Percentiles rank a stretch among this genome's conserved stretches.
Evolutionary conservation across 192 early-diverging fungal species (phyloP).

Genomic region (Lunasporangiospora selenospora): DNA sequence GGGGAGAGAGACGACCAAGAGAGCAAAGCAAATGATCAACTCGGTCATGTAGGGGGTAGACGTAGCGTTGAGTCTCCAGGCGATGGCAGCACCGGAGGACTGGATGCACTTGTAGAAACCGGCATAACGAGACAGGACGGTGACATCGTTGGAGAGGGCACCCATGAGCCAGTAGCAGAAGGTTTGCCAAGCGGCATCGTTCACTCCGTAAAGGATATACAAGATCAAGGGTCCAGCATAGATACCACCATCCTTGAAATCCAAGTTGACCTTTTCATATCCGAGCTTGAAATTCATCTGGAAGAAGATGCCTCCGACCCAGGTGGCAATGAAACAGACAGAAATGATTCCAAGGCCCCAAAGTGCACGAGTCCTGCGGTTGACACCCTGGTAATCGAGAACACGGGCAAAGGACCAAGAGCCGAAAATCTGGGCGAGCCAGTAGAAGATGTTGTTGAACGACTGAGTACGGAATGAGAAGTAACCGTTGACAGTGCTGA

Average conservation of each 20-base stretch:
- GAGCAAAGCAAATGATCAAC: constrained; percentile 21
- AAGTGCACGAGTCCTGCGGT: constrained; percentile 65
- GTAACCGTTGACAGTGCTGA: constrained; percentile 56
- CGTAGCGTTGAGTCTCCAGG: constrained; percentile 66
- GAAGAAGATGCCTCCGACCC: constrained; percentile 59
- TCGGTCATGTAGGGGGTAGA: constrained; percentile 1
- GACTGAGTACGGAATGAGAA: constrained; percentile 69
- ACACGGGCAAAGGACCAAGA: constrained; percentile 61
- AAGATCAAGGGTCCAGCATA: constrained; percentile 65
- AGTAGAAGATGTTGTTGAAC: constrained; percentile 74
- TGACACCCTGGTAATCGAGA: constrained; percentile 57
- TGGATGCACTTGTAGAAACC: constrained; percentile 92
- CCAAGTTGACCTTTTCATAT: constrained; percentile 31
- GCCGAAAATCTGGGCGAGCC: constrained; percentile 73
- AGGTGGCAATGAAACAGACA: constrained; percentile 57
- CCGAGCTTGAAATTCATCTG: constrained; percentile 55
- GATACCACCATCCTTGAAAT: neutral
- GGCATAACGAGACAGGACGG: constrained; percentile 67
- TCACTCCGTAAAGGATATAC: constrained; percentile 73
- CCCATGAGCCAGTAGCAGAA: constrained; percentile 82
- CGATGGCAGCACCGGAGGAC: constrained; percentile 69
- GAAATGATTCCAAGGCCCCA: constrained; percentile 54
- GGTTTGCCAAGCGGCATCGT: constrained; percentile 78
- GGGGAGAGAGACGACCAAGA: constrained; percentile 13
- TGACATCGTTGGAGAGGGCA: constrained; percentile 77